Conservation (phyloP, 208 protist genomes). For the Trypanosoma scelopori region DNA sequence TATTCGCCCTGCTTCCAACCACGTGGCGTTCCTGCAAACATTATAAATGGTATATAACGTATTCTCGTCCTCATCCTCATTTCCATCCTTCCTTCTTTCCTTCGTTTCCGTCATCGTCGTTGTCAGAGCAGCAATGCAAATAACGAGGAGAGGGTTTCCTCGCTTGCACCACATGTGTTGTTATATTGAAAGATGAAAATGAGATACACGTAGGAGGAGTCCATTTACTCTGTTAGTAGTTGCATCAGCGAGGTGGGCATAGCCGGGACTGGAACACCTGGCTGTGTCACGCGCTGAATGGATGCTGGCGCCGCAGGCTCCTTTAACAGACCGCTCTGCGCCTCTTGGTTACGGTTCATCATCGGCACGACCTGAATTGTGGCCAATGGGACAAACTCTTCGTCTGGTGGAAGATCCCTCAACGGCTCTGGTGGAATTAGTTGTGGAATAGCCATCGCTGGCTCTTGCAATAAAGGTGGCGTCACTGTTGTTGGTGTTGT, state of each 20-base stretch:
- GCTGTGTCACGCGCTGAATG: conserved; percentile 65
- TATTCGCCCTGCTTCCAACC: too few relatives aligned
- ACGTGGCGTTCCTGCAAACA: too few relatives aligned
- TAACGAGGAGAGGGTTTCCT: too few relatives aligned
- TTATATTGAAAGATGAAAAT: too few relatives aligned
- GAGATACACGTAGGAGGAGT: too few relatives aligned
- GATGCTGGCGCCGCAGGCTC: conserved; percentile 64
- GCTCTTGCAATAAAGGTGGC: conserved; percentile 12
- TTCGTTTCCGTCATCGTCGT: too few relatives aligned
- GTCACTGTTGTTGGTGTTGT: too few relatives aligned
- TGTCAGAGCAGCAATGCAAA: too few relatives aligned
- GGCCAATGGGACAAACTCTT: conserved; percentile 70
- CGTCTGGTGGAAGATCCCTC: conserved; percentile 24
- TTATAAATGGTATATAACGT: too few relatives aligned
- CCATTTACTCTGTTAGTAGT: conserved; percentile 54
- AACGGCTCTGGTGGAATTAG: conserved; percentile 25
- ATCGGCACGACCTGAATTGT: conserved; percentile 48
- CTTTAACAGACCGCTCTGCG: conserved; percentile 67
- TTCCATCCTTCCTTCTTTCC: too few relatives aligned
- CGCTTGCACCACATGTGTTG: too few relatives aligned
- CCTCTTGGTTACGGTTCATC: conserved; percentile 62
- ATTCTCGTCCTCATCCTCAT: too few relatives aligned
- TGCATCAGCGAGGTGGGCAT: conserved; percentile 80
- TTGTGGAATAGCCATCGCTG: conserved; percentile 17
- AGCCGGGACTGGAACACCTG: conserved; percentile 56